Evolutionary conservation across 2,329 filamentous ascomycete genomes (phyloP), one percentile per base, ranked within the genome.

Genomic region (Chaetomium globosum): DNA sequence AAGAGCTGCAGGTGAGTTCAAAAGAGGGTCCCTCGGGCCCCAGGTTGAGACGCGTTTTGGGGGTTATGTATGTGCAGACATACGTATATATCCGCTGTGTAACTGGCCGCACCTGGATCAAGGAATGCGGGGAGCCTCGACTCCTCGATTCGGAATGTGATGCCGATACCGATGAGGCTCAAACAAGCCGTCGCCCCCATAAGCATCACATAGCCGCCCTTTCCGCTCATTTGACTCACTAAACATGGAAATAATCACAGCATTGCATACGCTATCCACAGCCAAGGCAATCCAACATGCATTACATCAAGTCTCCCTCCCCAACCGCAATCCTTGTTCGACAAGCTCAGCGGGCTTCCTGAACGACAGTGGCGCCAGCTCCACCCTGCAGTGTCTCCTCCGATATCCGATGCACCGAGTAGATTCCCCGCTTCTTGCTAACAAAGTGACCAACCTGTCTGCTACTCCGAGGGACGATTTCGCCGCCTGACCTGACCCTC

Each of bases 401-500:
- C 60, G 84, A 77, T 71, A 96, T 87, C 77, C 87, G 86, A 79
- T 97, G 92, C 70, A 94, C 83, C 55, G 90, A 92, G 79, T 97
- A 97, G 70, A 89, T 87, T 63, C 90, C 90, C 67, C 93, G 89
- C 75, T 88, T 89, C 79, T 91, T 90, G 74, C 90, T 92, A 74
- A 90, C 86, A 75, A 96, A 78, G 77, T 90, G 87, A 21, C 90
- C 91, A 65, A 89, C 87, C 79, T 96, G 90, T 76, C 92, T 83
- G 71, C 80, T 82, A 71, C 83, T 92, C 71, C 91, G 85, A 75
- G 85, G 80, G 68, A 88, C 82, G 49, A 92, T 80, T 79, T 92
- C 89, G 21, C 92, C 91, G 63, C 87, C 87, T 55, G 84, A 81
- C 70, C 88, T 80, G 70, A 90, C 79, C 83, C 91, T 87, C 67